Evolutionary conservation across 1,284 basidiomycete species (phyloP), one percentile per base, ranked within the genome.

Genomic region (Leccinum fuscescens): DNA sequence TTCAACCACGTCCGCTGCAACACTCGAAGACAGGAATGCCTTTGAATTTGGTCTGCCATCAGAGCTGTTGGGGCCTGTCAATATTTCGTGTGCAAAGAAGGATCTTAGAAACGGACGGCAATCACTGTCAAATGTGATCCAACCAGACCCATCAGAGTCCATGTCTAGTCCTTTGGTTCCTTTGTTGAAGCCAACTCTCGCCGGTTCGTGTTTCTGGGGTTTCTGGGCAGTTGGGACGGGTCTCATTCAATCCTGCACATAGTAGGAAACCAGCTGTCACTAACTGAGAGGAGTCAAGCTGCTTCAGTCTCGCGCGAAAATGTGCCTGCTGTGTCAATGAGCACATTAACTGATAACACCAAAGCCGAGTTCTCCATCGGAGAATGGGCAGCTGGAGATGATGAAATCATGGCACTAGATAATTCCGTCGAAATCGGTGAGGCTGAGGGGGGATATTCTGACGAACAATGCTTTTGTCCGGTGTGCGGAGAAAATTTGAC

Each of bases 351-450:
- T 27, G 22, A 39, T 29, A 56, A 53, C 2, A 14, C 35, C 15
- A 3, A 17, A 12, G 24, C 35, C 11, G 72, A 74, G 42, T 65
- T 73, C 33, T 73, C 59, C 15, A 31, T 67, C 3, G 70, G 77
- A 27, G 81, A 82, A 17, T 90, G 88, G 88, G 79, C 74, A 44
- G 81, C 71, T 65, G 85, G 81, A 6, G 87, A 91, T 64, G 87
- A 89, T 64, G 88, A 89, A 71, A 66, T 76, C 11, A 70, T 64
- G 52, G 58, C 66, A 24, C 64, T 69, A 15, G 75, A 75, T 24
- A 64, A 74, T 17, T 55, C 53, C 6, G 31, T 62, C 15, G 68
- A 71, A 31, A 20, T 62, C 1, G 66, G 68, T 33, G 69, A 67
- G n/a, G 51, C 7, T 7, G 57, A 54, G 44, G 46, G 3, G 2